phyloP scores from a whole-genome alignment of 2,329 filamentous ascomycete genomes.

The Nothophaeocryptopus gaeumannii region DNA sequence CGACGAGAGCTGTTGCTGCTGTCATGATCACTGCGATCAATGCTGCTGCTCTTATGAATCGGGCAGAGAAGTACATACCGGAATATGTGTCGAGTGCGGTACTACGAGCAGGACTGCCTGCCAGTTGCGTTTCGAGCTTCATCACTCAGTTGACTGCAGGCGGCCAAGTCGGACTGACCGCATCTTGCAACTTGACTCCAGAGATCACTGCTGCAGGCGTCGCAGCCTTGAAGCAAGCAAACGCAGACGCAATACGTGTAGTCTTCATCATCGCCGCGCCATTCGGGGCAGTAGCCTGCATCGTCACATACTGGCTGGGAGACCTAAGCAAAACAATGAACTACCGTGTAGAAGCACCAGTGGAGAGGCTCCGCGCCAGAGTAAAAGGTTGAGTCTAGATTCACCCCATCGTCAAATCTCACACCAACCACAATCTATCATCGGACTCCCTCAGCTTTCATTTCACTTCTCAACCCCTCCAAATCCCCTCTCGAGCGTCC shows the following conservation, averaged over 20 bases:
- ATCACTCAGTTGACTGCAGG: conserved; percentile 33
- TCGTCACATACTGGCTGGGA: conserved; percentile 13
- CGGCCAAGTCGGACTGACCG: conserved; percentile 19
- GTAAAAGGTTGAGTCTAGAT: too few species aligned
- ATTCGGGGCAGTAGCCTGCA: conserved; percentile 17
- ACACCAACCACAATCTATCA: too few species aligned
- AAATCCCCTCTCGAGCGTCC: too few species aligned
- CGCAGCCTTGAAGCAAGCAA: not conserved
- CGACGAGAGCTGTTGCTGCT: conserved; percentile 27
- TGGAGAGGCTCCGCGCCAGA: conserved; percentile 2
- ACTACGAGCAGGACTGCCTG: conserved; percentile 39
- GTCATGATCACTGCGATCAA: conserved; percentile 43
- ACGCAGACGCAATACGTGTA: conserved; percentile 26
- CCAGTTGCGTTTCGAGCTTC: conserved; percentile 34
- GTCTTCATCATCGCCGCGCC: conserved; percentile 33
- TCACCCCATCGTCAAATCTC: too few species aligned
- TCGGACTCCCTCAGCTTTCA: too few species aligned
- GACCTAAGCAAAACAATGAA: conserved; percentile 15
- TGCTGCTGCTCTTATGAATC: conserved; percentile 40
- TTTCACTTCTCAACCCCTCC: too few species aligned
- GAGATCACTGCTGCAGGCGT: conserved; percentile 34
- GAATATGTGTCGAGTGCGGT: conserved; percentile 37
- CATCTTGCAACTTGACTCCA: conserved; percentile 34
- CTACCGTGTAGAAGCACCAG: conserved; percentile 13
- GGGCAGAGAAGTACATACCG: conserved; percentile 38